Conservation (phyloP, 805 yeast species). For the Wilhelminamyces savonicus region DNA sequence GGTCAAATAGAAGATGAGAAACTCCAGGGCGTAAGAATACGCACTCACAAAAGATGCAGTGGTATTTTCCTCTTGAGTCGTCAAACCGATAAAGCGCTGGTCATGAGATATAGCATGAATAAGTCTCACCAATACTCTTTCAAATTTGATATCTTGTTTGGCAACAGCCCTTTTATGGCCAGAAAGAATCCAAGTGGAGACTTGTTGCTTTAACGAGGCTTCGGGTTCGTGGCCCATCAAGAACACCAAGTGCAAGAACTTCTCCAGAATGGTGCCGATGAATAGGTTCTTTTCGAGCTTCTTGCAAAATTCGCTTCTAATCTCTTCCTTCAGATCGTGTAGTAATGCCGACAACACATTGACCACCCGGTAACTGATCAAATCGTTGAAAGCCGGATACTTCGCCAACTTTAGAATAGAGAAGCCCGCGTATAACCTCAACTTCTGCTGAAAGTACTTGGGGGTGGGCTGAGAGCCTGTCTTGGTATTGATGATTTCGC, state of each 20-base stretch:
- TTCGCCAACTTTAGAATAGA: slow-evolving; percentile 60
- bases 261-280: slow-evolving; percentile 49
- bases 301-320: slow-evolving; percentile 47
- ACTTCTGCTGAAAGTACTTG: slow-evolving; percentile 46
- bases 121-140: slow-evolving; percentile 60
- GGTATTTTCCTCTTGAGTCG: slow-evolving; percentile 18
- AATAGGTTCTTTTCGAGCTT: slow-evolving; percentile 48
- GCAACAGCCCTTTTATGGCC: slow-evolving; percentile 37
- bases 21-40: slow-evolving; percentile 49
- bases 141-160: slow-evolving; percentile 45
- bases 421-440: slow-evolving; percentile 65
- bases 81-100: slow-evolving; percentile 48
- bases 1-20: slow-evolving; percentile 54
- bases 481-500: slow-evolving; percentile 57
- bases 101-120: slow-evolving; percentile 72
- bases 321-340: slow-evolving; percentile 59
- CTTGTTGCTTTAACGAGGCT: slow-evolving; percentile 38
- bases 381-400: slow-evolving; percentile 41
- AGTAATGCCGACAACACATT: slow-evolving; percentile 50
- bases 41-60: slow-evolving; percentile 32
- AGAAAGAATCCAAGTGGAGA: slow-evolving; percentile 68
- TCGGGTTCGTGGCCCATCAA: slow-evolving; percentile 76
- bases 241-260: slow-evolving; percentile 61
- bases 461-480: slow-evolving; percentile 56
- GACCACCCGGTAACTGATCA: slow-evolving; percentile 48